Evolutionary conservation across 179 eudicot species (phyloP).

Genomic region (Gypsophila paniculata): DNA sequence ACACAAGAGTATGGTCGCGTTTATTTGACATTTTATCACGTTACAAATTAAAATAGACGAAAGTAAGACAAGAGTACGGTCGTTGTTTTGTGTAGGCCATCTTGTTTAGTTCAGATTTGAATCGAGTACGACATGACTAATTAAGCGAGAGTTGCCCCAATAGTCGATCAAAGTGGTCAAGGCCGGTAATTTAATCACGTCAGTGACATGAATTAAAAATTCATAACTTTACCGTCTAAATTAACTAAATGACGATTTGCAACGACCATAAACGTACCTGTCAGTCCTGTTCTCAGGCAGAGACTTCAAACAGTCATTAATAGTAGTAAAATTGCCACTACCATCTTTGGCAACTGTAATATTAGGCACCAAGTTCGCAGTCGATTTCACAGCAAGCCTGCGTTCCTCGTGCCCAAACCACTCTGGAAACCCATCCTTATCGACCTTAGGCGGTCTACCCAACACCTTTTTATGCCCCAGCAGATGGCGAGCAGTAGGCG

Average conservation of each 20-base stretch:
- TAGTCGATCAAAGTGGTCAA: too few species aligned
- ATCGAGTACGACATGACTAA: too few species aligned
- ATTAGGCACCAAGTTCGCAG: conserved; percentile 38
- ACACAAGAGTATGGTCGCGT: too few species aligned
- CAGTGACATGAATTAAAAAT: too few species aligned
- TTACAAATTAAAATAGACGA: too few species aligned
- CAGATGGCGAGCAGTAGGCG: conserved; percentile 32
- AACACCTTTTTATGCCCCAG: conserved; percentile 4
- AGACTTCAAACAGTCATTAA: conserved; percentile 51
- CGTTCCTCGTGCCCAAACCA: conserved; percentile 58
- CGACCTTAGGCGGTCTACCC: not conserved
- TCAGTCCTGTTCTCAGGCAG: conserved; percentile 46
- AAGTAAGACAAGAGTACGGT: too few species aligned
- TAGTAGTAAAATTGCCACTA: conserved; percentile 60
- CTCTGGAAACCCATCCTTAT: conserved; percentile 36
- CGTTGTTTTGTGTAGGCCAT: too few species aligned
- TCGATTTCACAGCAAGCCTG: conserved; percentile 37
- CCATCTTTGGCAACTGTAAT: conserved; percentile 72
- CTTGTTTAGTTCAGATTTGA: too few species aligned
- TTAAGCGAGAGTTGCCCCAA: too few species aligned
- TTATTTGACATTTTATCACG: too few species aligned
- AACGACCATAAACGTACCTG: conserved; percentile 32
- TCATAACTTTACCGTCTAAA: not conserved
- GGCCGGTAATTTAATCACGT: too few species aligned
- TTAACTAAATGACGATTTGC: not conserved